Evolutionary conservation across 768 basidiomycete genomes (phyloP), one percentile per base, ranked within the genome.

Genomic region (Leucosporidium creatinivorum): DNA sequence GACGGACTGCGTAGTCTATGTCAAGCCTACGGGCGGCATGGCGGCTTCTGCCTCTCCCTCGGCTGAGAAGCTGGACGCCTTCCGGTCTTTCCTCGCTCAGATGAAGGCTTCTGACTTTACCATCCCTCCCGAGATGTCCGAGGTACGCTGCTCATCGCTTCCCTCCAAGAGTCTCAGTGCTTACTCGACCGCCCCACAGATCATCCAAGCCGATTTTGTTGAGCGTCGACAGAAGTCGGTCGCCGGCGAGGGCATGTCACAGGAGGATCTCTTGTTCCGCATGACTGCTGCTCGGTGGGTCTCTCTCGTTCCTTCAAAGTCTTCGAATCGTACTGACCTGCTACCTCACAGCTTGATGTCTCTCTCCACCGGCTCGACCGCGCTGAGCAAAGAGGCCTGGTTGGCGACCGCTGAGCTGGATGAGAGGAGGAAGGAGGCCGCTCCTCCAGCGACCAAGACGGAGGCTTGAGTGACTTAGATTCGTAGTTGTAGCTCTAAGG

Each of bases 201-300:
- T 67, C n/a, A 76, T 77, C 49, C 75, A 77, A 66, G 25, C 56
- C 4, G 69, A 75, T 66, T 77, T 75, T 58, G 70, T 76, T 49
- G 59, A 61, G n/a, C 67, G 73, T 4, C 67, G 76, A 4, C 61
- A 70, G 55, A 59, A 60, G 0, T 62, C 58, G 33, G 73, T 60
- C n/a, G 69, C 65, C 26, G 67, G 62, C n/a, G 68, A 69, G n/a
- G 68, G 57, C 15, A 69, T 76, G 55, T 63, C 73, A 26, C 75
- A 75, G 30, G 77, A 77, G 61, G 74, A 76, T 47, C 67, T 77
- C 2, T 61, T 73, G 39, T 65, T 75, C 63, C 62, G 76, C 12
- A 76, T 77, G 73, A 72, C 69, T n/a, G 67, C 73, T 21, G 71
- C 73, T 1, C 62, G 76, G 56, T 69, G 31, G 15, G 64, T 25